Evolutionary conservation across 139 green algal genomes (phyloP).

Genomic region (Zygnema cylindricum): DNA sequence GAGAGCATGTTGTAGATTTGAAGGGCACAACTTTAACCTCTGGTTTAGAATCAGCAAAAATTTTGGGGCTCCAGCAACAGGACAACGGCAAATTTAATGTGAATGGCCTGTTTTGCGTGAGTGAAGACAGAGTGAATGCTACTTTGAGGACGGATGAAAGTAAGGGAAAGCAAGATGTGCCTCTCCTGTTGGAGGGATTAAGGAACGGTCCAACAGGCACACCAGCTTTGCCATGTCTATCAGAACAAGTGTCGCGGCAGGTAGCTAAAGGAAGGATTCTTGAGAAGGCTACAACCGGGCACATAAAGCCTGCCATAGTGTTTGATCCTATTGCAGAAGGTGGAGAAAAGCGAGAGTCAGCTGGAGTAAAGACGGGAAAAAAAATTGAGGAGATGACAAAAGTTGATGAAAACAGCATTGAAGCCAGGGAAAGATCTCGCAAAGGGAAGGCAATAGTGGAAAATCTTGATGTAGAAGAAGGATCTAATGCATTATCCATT

Average conservation of each 20-base stretch:
- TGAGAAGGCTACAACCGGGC: not conserved
- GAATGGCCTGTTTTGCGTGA: too few species aligned
- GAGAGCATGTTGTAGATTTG: not conserved
- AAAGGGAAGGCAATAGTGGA: not conserved
- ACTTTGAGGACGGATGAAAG: too few species aligned
- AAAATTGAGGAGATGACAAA: not conserved
- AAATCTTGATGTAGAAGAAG: slow-evolving; percentile 22
- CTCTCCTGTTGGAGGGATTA: too few species aligned
- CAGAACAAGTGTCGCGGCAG: not conserved
- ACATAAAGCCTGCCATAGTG: too few species aligned
- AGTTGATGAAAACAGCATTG: not conserved
- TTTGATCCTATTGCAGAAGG: too few species aligned
- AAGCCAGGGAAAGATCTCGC: not conserved
- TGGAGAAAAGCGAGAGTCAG: not conserved
- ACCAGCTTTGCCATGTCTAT: too few species aligned
- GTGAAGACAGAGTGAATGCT: too few species aligned
- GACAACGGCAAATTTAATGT: too few species aligned
- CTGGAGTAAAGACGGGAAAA: not conserved
- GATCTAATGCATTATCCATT: too few species aligned
- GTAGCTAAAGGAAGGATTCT: not conserved
- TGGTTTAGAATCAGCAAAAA: not conserved
- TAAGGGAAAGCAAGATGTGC: too few species aligned
- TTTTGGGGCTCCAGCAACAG: not conserved
- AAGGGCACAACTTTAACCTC: not conserved
- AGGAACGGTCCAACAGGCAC: too few species aligned